Evolutionary conservation across 139 green algal genomes (phyloP).

Genomic region (Auxenochlorella pyrenoidosa): DNA sequence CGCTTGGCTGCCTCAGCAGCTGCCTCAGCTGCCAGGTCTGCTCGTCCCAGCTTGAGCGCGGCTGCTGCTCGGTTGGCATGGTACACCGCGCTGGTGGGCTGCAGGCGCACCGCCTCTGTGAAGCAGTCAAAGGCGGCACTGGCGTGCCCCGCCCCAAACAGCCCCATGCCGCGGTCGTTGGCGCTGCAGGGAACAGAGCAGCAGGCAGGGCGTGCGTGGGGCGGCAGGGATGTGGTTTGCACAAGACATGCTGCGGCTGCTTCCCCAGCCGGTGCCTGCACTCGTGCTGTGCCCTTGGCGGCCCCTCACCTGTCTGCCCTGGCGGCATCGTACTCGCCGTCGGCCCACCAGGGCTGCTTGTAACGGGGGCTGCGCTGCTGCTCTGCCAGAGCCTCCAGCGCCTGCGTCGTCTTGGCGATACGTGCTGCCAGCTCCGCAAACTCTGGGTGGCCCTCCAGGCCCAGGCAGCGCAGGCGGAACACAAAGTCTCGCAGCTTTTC

Average conservation of each 20-base stretch:
- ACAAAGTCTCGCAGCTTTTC: conserved; percentile 44
- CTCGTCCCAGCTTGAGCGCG: conserved; percentile 51
- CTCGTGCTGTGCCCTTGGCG: not conserved
- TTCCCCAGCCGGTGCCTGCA: not conserved
- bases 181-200: not conserved
- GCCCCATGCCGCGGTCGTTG: conserved; percentile 50
- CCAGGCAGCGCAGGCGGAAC: conserved; percentile 21
- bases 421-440: conserved; percentile 4
- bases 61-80: conserved; percentile 63
- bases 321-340: conserved; percentile 56
- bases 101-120: conserved; percentile 66
- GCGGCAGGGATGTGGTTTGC: not conserved
- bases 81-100: conserved; percentile 57
- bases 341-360: conserved; percentile 54
- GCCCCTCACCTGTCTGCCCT: conserved; percentile 44
- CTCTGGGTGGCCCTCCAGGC: conserved; percentile 33
- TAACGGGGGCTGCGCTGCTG: conserved; percentile 38
- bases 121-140: conserved; percentile 59
- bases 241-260: not conserved
- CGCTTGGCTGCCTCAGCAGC: conserved; percentile 38
- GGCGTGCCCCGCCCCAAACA: conserved; percentile 32
- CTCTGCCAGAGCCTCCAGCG: conserved; percentile 38
- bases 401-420: conserved; percentile 24
- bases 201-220: no score
- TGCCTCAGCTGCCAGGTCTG: conserved; percentile 54